A percentile compares a stretch with the other conserved stretches of the same genome.
Evolutionary conservation across 1,284 basidiomycete genomes (phyloP).

Genomic region (Naganishia sp.): DNA sequence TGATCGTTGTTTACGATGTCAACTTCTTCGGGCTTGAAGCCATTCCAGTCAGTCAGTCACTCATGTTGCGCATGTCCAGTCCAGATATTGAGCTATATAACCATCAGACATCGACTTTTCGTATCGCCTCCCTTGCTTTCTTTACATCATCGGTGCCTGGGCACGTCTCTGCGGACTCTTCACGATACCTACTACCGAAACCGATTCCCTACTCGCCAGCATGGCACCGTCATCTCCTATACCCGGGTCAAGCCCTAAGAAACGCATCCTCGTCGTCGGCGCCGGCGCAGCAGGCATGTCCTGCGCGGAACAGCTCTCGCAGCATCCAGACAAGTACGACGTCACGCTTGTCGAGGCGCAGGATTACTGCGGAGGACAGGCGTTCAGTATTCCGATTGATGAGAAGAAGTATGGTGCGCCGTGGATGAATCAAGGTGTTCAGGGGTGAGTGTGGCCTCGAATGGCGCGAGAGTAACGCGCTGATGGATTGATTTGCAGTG

Average conservation of each 20-base stretch:
- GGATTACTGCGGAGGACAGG: conserved; percentile 62
- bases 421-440: conserved; percentile 64
- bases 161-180: too few species aligned
- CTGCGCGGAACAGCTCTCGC: conserved; percentile 60
- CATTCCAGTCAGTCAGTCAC: neutral
- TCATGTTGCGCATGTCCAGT: too few species aligned
- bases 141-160: neutral
- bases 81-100: too few species aligned
- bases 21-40: neutral
- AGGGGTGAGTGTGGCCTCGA: conserved; percentile 41
- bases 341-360: conserved; percentile 62
- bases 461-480: neutral
- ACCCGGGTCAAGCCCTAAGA: conserved; percentile 36
- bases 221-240: conserved; percentile 25
- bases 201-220: neutral
- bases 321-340: conserved; percentile 62
- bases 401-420: conserved; percentile 58
- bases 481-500: conserved; percentile 46
- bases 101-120: too few species aligned
- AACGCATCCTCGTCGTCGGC: conserved; percentile 59
- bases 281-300: conserved; percentile 61
- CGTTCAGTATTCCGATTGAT: conserved; percentile 62
- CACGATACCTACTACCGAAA: neutral
- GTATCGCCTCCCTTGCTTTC: too few species aligned
- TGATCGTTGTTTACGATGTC: conserved; percentile 14